Evolutionary conservation across 2,329 filamentous ascomycete species (phyloP), one percentile per base, ranked within the genome.

Genomic region (Trichoderma koningiopsis): DNA sequence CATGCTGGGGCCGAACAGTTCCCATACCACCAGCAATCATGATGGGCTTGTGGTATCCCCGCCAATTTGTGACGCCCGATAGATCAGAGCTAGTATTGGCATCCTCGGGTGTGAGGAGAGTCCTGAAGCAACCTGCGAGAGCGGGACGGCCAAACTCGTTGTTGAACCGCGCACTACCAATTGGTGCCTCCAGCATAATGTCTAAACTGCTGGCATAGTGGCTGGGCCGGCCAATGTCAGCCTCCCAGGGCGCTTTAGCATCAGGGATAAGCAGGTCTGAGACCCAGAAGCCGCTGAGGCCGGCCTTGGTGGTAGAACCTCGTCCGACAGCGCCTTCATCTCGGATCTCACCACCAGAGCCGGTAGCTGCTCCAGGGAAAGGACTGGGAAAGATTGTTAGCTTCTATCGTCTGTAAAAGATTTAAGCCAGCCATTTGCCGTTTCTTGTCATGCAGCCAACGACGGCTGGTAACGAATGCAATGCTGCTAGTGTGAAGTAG

Each of bases 1-100:
- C 95, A 77, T 97, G 92, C 75, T 95, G 90, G 16, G 96, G 95
- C 69, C 96, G 85, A 35, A 98, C 95, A 6, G 92, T 97, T 60
- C 96, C 96, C 43, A 98, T 89, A 77, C 96, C 96, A 77, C 96
- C 96, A 71, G 96, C 96, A 81, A 99, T 93, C 93, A 97, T 97
- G 79, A 97, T 97, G 11, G 96, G 96, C 83, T 99, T 99, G 82
- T 98, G 96, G 79, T 97, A 99, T 29, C 96, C 96, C 74, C 95
- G 88, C 76, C 93, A 87, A 4, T 79, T 78, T 60, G 84, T 82
- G 47, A 81, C 79, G 49, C 81, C 81, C 52, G 68, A 61, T 6
- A 87, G 87, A 40, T 77, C 74, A 27, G 66, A 57, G 7, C 53
- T 63, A 2, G 64, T 57, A 16, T 27, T 58, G 4, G 72, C 22